A percentile compares a stretch with the other conserved stretches of the same genome.
Conservation (phyloP, 768 basidiomycete genomes). For the Podaxis rugospora region DNA sequence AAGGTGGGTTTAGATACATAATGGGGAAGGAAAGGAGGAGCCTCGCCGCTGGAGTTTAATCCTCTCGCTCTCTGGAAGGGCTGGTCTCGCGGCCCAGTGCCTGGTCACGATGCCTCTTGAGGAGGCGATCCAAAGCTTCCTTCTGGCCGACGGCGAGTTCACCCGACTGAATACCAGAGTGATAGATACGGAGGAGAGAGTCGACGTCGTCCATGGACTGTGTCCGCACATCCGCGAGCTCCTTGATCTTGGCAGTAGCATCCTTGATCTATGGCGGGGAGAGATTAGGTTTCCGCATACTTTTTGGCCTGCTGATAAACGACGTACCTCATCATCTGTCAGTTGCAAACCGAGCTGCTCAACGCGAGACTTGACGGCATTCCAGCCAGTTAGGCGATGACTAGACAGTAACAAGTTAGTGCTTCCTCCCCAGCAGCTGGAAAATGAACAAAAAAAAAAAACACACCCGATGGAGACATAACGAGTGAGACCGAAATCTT, state of each 20-base stretch:
- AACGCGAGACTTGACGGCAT: constrained; percentile 98
- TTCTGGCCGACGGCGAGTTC: constrained; percentile 93
- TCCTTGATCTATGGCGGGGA: constrained; percentile 75
- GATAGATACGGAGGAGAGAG: constrained; percentile 92
- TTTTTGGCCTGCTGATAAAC: background rate
- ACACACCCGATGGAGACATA: constrained; percentile 94
- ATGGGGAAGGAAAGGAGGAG: background rate
- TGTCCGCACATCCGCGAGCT: constrained; percentile 95
- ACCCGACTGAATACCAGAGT: constrained; percentile 89
- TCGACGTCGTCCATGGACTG: constrained; percentile 99
- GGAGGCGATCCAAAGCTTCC: constrained; percentile 81
- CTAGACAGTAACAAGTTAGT: constrained; percentile 29
- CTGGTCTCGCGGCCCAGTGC: constrained; percentile 22
- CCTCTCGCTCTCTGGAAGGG: constrained; percentile 21
- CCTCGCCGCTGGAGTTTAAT: constrained; percentile 10
- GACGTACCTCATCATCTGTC: constrained; percentile 78
- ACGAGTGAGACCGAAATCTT: constrained; percentile 96
- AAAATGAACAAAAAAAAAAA: background rate
- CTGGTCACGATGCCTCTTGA: constrained; percentile 66
- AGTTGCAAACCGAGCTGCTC: constrained; percentile 92
- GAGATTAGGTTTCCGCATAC: constrained; percentile 1
- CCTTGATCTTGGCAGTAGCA: constrained; percentile 98
- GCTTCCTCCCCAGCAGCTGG: background rate
- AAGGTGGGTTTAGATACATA: background rate
- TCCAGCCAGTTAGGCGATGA: constrained; percentile 97